Evolutionary conservation across 257 asterid genomes (phyloP), one percentile per base, ranked within the genome.

Genomic region (Jasminum sambac): DNA sequence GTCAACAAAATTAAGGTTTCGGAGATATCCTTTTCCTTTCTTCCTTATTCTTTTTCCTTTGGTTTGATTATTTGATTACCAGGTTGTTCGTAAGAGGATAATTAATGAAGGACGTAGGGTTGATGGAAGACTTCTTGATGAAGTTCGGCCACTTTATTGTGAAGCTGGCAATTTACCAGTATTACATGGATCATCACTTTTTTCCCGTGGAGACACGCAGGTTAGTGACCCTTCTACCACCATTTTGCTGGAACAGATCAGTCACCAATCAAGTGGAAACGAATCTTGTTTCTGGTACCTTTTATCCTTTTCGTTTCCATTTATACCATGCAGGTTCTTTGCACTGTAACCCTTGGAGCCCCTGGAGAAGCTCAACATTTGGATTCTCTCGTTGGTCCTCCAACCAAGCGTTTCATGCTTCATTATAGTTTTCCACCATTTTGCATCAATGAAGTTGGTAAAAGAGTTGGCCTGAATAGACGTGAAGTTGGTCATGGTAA

Each of bases 401-500:
- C 96, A 75, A 82, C 89, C 70, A 95, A 95, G 90, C 87, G 90
- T 37, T 91, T 95, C 86, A 91, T 91, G 99, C 98, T 91, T 78
- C 99, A 95, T 73, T 95, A 95, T 67, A 89, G 90, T 79, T 95
- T 95, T 76, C 99, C 97, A 72, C 99, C 99, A 67, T 95, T 81
- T 74, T 91, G 93, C 81, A 95, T 85, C 48, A 89, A 95, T 78
- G 99, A 95, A 87, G 97, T 91, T 64, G 98, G 99, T 63, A 95
- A 95, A 81, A 83, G 91, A 73, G 77, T 80, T 72, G 99, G 99
- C 48, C 83, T 95, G 71, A 91, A 89, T 75, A 89, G 99, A 74
- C 93, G 98, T 69, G 98, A 95, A 84, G 98, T 95, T 78, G 99
- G 99, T 66, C 99, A 95, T 77, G 99, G 99, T 95, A 74, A 87